Evolutionary conservation across 192 early-diverging fungal genomes (phyloP), one percentile per base, ranked within the genome.

Genomic region (Coemansia sp.): DNA sequence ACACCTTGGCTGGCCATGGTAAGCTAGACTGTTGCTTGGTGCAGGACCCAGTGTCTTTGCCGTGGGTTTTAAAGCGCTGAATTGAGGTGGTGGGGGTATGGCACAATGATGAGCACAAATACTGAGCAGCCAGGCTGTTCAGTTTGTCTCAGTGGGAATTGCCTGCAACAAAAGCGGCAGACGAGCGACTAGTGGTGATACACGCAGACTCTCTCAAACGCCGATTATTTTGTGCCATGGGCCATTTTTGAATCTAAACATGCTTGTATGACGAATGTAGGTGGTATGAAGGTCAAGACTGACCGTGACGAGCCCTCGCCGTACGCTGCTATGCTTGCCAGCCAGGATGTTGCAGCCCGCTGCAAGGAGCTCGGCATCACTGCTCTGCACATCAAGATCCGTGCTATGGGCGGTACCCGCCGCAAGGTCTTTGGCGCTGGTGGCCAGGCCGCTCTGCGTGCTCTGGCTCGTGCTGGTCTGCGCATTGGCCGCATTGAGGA

Each of bases 281-380:
- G 94, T 86, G 97, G 97, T 65, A 99, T 99, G 97, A 98, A 94
- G 87, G 97, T 99, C 76, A 99, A 99, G 91, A 91, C 94, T 51
- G 97, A 99, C 82, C 95, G 97, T 86, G 97, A 99, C 80, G 97
- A 99, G 82, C 93, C 95, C 50, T 97, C 97, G 63, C 93, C 97
- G 61, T 99, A 99, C 82, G 97, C 97, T 59, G 95, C 97, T 68
- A 98, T 99, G 97, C 87, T 99, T 83, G 97, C 97, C 58, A 89
- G 94, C 63, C 95, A 98, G 86, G 94, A 99, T 79, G 97, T 96
- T 77, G 94, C 94, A 53, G 87, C 75, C 57, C 92, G 92, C 84
- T 98, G 95, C 90, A 94, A 94, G 87, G 97, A 99, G 80, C 86
- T 99, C 52, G 97, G 97, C 70, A 93, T 99, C 88, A 98, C 88